Percentiles rank a stretch among this genome's conserved stretches.
Conservation (phyloP, 495 filamentous ascomycete genomes). For the Mytilinidion resinicola region DNA sequence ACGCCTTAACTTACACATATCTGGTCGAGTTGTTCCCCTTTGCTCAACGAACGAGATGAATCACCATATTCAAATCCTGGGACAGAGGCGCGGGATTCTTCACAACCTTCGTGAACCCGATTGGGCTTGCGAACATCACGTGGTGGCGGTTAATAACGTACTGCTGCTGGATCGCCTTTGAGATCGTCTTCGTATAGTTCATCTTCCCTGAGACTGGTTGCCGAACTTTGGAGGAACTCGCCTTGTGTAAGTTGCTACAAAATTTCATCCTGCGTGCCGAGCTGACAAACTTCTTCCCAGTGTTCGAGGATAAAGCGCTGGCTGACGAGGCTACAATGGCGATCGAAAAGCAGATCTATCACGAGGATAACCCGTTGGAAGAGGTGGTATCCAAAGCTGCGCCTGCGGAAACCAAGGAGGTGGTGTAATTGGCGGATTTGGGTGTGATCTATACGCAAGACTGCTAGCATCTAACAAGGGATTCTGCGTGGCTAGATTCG, state of each 20-base stretch:
- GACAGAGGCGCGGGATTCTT: constrained; percentile 50
- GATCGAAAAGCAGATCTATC: constrained; percentile 43
- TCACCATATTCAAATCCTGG: constrained; percentile 59
- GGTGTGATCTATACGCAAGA: too few relatives aligned
- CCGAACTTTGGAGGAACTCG: constrained; percentile 58
- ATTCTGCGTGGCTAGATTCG: too few relatives aligned
- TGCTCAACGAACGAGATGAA: constrained; percentile 8
- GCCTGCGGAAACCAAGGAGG: too few relatives aligned
- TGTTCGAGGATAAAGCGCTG: constrained; percentile 50
- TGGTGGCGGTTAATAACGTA: constrained; percentile 63
- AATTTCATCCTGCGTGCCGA: too few relatives aligned
- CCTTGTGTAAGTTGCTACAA: constrained; percentile 36
- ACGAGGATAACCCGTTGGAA: constrained; percentile 9
- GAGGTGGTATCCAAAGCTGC: neutral
- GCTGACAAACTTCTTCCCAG: too few relatives aligned
- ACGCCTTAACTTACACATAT: constrained; percentile 33
- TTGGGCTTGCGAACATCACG: constrained; percentile 51
- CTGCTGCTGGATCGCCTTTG: constrained; percentile 54
- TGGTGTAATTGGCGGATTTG: too few relatives aligned
- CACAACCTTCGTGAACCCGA: constrained; percentile 60
- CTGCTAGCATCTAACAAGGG: too few relatives aligned
- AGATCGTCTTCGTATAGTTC: constrained; percentile 54
- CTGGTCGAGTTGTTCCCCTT: neutral
- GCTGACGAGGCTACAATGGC: constrained; percentile 43
- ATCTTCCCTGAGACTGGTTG: constrained; percentile 60